Evolutionary conservation across 192 early-diverging fungal species (phyloP).

Genomic region (Backusella psychrophila): DNA sequence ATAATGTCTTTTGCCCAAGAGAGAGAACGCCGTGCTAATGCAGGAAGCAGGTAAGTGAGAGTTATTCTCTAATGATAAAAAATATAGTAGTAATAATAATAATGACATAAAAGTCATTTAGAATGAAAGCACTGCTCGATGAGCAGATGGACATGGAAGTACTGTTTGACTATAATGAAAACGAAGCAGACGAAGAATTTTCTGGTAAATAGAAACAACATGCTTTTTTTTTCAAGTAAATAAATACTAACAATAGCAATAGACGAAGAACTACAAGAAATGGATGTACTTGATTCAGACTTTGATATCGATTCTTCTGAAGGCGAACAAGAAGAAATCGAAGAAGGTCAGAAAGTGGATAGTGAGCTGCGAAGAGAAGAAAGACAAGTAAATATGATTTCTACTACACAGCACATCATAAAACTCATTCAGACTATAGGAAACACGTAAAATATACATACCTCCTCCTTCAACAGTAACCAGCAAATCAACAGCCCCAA

Average conservation of each 20-base stretch:
- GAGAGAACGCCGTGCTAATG: constrained; percentile 44
- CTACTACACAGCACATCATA: background rate
- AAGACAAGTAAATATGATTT: constrained; percentile 24
- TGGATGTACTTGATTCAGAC: constrained; percentile 55
- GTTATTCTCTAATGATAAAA: background rate
- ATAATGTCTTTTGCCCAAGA: constrained; percentile 35
- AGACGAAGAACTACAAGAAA: constrained; percentile 28
- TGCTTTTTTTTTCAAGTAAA: background rate
- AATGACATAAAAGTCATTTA: constrained; percentile 3
- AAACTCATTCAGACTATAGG: background rate
- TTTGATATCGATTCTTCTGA: constrained; percentile 50
- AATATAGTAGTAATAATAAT: background rate
- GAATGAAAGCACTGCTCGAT: constrained; percentile 49
- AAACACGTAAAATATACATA: constrained; percentile 20
- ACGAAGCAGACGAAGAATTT: constrained; percentile 47
- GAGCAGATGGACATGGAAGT: constrained; percentile 56
- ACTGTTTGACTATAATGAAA: constrained; percentile 49
- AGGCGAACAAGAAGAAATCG: constrained; percentile 44
- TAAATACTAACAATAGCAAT: background rate
- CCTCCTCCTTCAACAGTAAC: background rate
- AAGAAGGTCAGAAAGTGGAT: constrained; percentile 32
- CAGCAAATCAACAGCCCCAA: background rate
- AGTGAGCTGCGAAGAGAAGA: constrained; percentile 34
- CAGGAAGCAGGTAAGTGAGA: constrained; percentile 39
- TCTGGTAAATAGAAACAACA: constrained; percentile 33